A percentile compares a stretch with the other conserved stretches of the same genome.
These are phyloP conservation scores for Coccomyxa subellipsoidea DNA, from an alignment of 163 green algal genomes.

Conservation along the genomic window DNA sequence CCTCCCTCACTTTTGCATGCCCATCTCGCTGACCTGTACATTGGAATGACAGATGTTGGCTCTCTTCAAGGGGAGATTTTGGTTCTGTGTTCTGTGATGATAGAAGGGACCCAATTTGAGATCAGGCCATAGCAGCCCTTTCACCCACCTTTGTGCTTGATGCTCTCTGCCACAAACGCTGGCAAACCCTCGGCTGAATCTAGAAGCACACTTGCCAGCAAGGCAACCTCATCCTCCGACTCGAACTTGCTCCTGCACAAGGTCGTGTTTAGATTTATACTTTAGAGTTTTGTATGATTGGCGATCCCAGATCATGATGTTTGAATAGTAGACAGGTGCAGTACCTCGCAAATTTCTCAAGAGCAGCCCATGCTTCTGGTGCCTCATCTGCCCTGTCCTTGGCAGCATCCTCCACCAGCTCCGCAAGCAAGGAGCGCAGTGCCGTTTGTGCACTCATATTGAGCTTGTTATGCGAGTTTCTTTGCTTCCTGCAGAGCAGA, in stretches of 20 bases:
- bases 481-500: not conserved
- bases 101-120: too few relatives aligned
- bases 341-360: not conserved
- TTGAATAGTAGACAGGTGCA: too few relatives aligned
- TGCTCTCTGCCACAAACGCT: not conserved
- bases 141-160: not conserved
- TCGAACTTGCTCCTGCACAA: not conserved
- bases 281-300: too few relatives aligned
- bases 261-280: too few relatives aligned
- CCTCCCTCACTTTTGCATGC: not conserved
- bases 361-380: not conserved
- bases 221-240: not conserved
- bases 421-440: not conserved
- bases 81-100: too few relatives aligned
- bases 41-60: too few relatives aligned
- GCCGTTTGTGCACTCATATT: not conserved
- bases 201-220: not conserved
- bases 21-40: not conserved
- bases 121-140: too few relatives aligned
- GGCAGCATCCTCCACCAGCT: not conserved
- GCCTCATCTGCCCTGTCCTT: conserved; percentile 1
- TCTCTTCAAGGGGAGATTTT: too few relatives aligned
- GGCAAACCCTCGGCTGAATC: not conserved
- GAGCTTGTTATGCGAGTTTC: not conserved
- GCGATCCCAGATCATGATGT: too few relatives aligned